A percentile compares a stretch with the other conserved stretches of the same genome.
Conservation (phyloP, 768 basidiomycete genomes). For the Leucocoprinus leucothites region DNA sequence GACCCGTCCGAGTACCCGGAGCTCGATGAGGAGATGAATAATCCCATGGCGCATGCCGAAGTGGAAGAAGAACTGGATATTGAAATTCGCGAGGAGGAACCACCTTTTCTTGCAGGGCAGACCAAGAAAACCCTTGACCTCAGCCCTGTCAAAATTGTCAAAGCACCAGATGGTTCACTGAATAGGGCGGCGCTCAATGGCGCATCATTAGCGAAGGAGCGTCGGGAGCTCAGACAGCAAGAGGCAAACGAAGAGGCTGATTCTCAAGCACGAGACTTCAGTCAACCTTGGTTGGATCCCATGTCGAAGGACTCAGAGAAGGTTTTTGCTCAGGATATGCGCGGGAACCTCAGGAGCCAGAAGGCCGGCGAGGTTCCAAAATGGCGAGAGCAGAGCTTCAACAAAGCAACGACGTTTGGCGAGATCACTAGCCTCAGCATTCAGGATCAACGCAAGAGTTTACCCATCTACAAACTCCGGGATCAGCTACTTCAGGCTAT, state of each 20-base stretch:
- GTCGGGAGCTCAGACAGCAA: conserved; percentile 90
- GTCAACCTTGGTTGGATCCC: conserved; percentile 95
- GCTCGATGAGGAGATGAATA: conserved; percentile 80
- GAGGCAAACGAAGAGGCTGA: conserved; percentile 94
- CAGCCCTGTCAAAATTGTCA: conserved; percentile 97
- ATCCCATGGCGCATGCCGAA: conserved; percentile 76
- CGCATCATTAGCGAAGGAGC: conserved; percentile 90
- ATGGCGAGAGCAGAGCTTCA: conserved; percentile 92
- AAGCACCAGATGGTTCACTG: conserved; percentile 95
- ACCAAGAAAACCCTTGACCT: conserved; percentile 94
- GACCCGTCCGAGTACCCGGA: conserved; percentile 93
- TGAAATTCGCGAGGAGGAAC: conserved; percentile 95
- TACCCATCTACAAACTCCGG: conserved; percentile 95
- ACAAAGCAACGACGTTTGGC: conserved; percentile 95
- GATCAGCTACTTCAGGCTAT: conserved; percentile 90
- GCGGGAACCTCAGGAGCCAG: conserved; percentile 78
- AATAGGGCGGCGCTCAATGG: conserved; percentile 95
- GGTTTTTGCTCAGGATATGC: conserved; percentile 90
- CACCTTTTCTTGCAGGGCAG: conserved; percentile 93
- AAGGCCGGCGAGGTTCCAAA: conserved; percentile 79
- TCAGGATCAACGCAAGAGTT: conserved; percentile 85
- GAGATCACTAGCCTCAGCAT: conserved; percentile 89
- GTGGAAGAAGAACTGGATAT: conserved; percentile 97
- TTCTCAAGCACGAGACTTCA: conserved; percentile 92
- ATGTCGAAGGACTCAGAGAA: conserved; percentile 89